Base-by-base conservation (phyloP, 768 basidiomycete genomes). In the Termitomyces sp. region DNA sequence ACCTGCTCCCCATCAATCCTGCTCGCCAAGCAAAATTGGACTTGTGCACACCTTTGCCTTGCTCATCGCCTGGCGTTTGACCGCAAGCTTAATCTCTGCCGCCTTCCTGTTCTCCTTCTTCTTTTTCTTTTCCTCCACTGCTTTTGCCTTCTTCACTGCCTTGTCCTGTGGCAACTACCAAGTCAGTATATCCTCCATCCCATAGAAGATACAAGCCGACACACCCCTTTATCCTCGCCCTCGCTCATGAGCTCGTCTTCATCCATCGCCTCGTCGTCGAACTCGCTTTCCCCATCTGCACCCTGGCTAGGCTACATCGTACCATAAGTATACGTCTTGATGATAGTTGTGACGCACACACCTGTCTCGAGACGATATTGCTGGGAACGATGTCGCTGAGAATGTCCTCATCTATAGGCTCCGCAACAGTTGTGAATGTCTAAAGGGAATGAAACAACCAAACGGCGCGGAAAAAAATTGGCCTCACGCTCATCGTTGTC, bases 361-460 rank as follows among this genome's bases (percentile, higher is more conserved):
- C 93, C 78, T 92, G 89, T 67, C 94, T 84, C 57, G 93, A 95
- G 48, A 95, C 87, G 62, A 95, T 93, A 69, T 93, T 92, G 70
- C 88, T 90, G 2, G 94, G 94, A 8, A 96, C 87, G 58, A 95
- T 84, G 70, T 96, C 94, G 67, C 90, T 92, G 61, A 97, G 80
- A 52, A 93, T 87, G 71, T 95, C 94, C 55, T 94, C 93, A 12
- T 83, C 81, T 70, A 75, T 76, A 27, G 72, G 67, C 41, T 73
- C 71, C 27, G 68, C 72, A 0, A 76, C 65, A 12, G 44, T 20
- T 55, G 76, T 78, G 58, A 78, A 78, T 27, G 75, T 65, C 77
- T 78, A 48, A 45, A 51, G 24, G 37, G 33, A 33, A 24, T 61
- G 6, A 61, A 30, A 0, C 36, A 20, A 15, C 8, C 13, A 37